phyloP scores from a whole-genome alignment of 768 basidiomycete genomes.

The Holtermannia corniformis region DNA sequence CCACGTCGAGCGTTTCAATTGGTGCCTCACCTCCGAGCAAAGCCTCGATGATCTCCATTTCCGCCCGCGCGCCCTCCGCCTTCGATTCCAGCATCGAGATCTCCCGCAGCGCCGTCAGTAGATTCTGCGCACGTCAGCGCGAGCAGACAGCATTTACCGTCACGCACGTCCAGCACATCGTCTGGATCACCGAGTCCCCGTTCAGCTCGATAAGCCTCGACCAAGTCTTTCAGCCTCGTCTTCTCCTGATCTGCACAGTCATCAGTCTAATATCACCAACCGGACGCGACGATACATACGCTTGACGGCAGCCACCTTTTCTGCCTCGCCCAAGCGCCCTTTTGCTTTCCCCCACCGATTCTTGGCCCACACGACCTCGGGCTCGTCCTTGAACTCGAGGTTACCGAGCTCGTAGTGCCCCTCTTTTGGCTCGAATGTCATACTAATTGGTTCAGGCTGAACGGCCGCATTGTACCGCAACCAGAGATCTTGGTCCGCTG shows the following conservation, averaged over 20 bases:
- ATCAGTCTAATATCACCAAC: too few species aligned
- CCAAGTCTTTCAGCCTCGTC: neutral
- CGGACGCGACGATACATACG: neutral
- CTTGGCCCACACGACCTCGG: neutral
- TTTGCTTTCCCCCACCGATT: neutral
- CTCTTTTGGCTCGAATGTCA: neutral
- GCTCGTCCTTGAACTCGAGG: neutral
- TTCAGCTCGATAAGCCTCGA: slow-evolving; percentile 1
- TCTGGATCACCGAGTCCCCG: slow-evolving; percentile 9
- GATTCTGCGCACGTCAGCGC: neutral
- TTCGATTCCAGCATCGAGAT: neutral
- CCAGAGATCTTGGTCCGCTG: neutral
- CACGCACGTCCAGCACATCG: slow-evolving; percentile 6
- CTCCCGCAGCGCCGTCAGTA: slow-evolving; percentile 5
- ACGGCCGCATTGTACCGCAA: neutral
- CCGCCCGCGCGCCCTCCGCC: slow-evolving; percentile 1
- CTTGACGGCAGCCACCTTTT: neutral
- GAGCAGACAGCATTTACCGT: neutral
- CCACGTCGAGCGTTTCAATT: neutral
- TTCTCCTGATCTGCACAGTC: neutral
- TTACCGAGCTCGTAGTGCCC: neutral
- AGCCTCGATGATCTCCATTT: neutral
- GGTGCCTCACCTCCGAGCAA: slow-evolving; percentile 2
- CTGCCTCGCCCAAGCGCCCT: neutral
- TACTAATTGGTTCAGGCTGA: neutral